Evolutionary conservation across 2,329 filamentous ascomycete species (phyloP), one percentile per base, ranked within the genome.

Genomic region (Diaporthe sp.): DNA sequence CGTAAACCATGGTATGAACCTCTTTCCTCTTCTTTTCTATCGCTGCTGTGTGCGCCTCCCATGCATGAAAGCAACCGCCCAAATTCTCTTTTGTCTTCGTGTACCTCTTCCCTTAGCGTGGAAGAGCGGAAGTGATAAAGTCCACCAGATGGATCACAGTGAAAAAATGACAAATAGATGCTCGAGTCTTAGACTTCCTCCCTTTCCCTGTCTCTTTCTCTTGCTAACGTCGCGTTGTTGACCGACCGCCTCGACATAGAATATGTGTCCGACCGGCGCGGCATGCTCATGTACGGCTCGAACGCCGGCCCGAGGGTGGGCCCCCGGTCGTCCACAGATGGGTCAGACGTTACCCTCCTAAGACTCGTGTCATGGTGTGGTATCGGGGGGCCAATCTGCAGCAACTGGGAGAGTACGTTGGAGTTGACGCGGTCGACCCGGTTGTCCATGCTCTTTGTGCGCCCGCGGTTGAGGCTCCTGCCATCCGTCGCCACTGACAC

Each of bases 341-440:
- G 7, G 46, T 51, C 76, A 53, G 53, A 73, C 42, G 62, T 72
- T 17, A 59, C 15, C 58, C 74, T 61, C 58, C 61, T 71, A 22
- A 55, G 51, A 22, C 73, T 67, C 22, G n/a, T 34, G 25, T 58
- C 53, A 34, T 80, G 74, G 10, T 80, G 82, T 22, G 82, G 82
- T 7, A 86, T 78, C 12, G 81, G 81, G 0, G 88, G 88, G 0
- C 88, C 88, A 0, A 87, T 88, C 65, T 88, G 88, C 17, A 90
- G 80, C 37, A 90, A 82, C 67, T 86, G 84, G 7, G 86, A 81
- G 37, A 89, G 79, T 6, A 89, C 77, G 77, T 86, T 88, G 76
- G 84, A 84, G 62, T 86, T 84, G 51, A 80, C 80, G 42, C 80
- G 84, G 71, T 84, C 84, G 12, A 75, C 44, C 15, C 62, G 34